phyloP scores from a whole-genome alignment of 2,329 filamentous ascomycete species.

The Neurospora sp. region DNA sequence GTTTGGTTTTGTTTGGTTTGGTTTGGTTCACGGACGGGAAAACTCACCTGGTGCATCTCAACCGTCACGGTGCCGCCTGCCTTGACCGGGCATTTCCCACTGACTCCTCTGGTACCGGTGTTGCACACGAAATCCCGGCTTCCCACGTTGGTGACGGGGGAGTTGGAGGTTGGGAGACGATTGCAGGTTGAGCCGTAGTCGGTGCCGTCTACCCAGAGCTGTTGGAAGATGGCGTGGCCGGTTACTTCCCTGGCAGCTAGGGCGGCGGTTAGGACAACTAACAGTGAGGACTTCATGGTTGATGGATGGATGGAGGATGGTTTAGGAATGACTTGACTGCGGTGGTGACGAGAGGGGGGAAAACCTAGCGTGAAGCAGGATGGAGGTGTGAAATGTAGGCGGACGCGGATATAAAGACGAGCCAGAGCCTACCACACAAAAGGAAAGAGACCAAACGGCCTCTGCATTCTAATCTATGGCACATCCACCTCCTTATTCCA shows the following conservation, averaged over 20 bases:
- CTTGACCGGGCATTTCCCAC: conserved; percentile 36
- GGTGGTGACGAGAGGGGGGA: neutral
- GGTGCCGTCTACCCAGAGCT: conserved; percentile 36
- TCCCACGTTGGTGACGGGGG: conserved; percentile 36
- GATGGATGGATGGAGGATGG: neutral
- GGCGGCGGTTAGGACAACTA: conserved; percentile 21
- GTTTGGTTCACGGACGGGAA: neutral
- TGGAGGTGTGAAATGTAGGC: neutral
- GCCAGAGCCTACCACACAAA: neutral
- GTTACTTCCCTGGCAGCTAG: conserved; percentile 28
- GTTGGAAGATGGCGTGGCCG: conserved; percentile 42
- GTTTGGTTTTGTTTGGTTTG: neutral
- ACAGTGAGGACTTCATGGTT: conserved; percentile 28
- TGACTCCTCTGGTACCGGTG: conserved; percentile 26
- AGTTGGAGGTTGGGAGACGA: conserved; percentile 40
- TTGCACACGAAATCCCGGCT: conserved; percentile 37
- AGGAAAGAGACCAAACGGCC: neutral
- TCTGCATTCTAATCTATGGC: neutral
- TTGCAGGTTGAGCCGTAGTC: conserved; percentile 36
- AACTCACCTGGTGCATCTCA: conserved; percentile 42
- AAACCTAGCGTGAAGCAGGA: neutral
- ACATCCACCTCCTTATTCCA: no score
- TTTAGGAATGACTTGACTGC: neutral
- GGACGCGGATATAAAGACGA: neutral
- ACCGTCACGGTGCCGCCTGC: conserved; percentile 42